These are phyloP conservation scores for Aspergillus ibericus DNA, from an alignment of 2,329 filamentous ascomycete species.

Conservation along the genomic window DNA sequence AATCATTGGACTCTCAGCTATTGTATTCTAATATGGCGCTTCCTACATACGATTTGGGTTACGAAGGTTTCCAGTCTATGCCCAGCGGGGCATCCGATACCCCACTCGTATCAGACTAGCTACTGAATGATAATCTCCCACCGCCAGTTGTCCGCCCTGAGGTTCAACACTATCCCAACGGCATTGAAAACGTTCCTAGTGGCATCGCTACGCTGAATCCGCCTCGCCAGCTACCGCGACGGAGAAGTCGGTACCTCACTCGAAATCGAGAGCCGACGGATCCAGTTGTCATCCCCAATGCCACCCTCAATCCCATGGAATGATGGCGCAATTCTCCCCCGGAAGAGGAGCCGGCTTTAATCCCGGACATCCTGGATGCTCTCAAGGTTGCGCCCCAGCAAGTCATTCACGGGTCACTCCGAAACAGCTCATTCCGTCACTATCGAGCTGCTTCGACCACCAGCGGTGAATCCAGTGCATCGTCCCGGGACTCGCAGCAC, in stretches of 20 bases:
- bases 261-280: background rate
- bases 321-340: background rate
- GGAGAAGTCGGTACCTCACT: background rate
- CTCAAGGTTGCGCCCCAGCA: background rate
- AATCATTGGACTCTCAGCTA: too few relatives aligned
- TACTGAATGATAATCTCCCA: too few relatives aligned
- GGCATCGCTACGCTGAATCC: too few relatives aligned
- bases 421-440: background rate
- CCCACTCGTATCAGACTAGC: too few relatives aligned
- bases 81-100: too few relatives aligned
- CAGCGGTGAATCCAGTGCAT: background rate
- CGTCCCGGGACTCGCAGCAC: background rate
- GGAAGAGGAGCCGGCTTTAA: background rate
- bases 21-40: too few relatives aligned
- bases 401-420: too few relatives aligned
- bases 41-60: too few relatives aligned
- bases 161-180: too few relatives aligned
- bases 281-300: background rate
- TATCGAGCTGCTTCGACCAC: background rate
- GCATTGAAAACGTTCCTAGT: too few relatives aligned
- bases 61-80: too few relatives aligned
- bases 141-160: too few relatives aligned
- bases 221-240: background rate
- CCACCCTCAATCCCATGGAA: background rate
- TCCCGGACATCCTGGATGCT: background rate